Base-by-base conservation (phyloP, 352 stramenopile genomes). In the Phytophthora fragariaefolia region DNA sequence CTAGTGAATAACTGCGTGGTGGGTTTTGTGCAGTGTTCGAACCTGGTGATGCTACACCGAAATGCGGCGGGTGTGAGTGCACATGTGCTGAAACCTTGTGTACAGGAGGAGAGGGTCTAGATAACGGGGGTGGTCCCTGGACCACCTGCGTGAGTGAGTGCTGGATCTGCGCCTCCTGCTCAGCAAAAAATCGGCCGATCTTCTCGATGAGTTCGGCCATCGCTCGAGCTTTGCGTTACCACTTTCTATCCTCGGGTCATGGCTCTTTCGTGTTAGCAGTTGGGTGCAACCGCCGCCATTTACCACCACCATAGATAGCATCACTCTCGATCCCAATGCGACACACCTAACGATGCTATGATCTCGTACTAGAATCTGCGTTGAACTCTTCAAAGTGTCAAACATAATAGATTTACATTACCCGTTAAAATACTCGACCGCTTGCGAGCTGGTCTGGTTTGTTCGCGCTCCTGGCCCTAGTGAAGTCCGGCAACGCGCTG, bases 141-240 rank as follows among this genome's bases (percentile, higher is more conserved):
- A 42, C 54, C 0, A 70, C 50, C n/a, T 75, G 73, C 2, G 47
- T 69, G 51, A 80, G 73, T 2, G 68, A 70, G 2, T 77, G 59
- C n/a, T 83, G 81, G 62, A 86, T 71, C 32, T 89, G 79, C 49
- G 59, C 69, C 60, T 92, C 81, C 50, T 89, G 79, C 22, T 88
- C 75, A 2, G 77, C 79, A 62, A 90, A 92, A 63, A 87, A 92
- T 59, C 77, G 75, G 38, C 81, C 80, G 43, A 90, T 92, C 58
- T 86, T 89, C 27, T 80, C 81, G 50, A 90, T 80, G 60, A 90
- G 76, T 46, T 89, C 76, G 10, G 73, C 62, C 83, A 90, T 89
- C 18, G 0, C 1, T 51, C n/a, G 40, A 24, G 38, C 38, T 20
- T 46, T 47, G 40, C 27, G 57, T n/a, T n/a, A 64, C 62, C 38